These are phyloP conservation scores for Tremella yokohamensis DNA, from an alignment of 768 basidiomycete species.

Conservation along the genomic window DNA sequence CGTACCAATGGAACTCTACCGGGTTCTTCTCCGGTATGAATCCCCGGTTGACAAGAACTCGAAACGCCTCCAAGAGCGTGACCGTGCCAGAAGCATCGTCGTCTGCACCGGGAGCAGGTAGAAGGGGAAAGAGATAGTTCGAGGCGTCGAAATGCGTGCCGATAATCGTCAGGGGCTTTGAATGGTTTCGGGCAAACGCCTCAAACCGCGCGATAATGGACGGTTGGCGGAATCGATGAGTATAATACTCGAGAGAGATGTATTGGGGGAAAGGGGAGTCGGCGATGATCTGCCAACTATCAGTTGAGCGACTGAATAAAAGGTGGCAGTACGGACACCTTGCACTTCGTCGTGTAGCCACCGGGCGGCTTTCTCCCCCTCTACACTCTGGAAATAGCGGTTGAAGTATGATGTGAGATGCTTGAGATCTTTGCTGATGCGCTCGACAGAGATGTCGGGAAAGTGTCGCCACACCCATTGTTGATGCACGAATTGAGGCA, in stretches of 20 bases:
- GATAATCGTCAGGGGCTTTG: conserved; percentile 40
- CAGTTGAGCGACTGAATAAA: neutral
- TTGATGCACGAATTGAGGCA: conserved; percentile 26
- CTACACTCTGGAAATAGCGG: conserved; percentile 27
- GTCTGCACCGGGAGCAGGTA: conserved; percentile 52
- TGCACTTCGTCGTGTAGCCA: conserved; percentile 33
- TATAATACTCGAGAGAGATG: conserved; percentile 31
- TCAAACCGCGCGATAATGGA: conserved; percentile 48
- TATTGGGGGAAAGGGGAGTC: conserved; percentile 20
- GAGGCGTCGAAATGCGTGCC: conserved; percentile 51
- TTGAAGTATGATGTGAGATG: conserved; percentile 27
- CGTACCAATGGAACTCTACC: conserved; percentile 51
- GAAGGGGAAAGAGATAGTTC: conserved; percentile 50
- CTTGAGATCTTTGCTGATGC: conserved; percentile 24
- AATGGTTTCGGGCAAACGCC: conserved; percentile 26
- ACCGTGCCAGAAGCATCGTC: conserved; percentile 50
- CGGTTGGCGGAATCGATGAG: conserved; percentile 46
- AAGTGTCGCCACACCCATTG: conserved; percentile 20
- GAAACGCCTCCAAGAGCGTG: conserved; percentile 48
- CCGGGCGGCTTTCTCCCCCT: conserved; percentile 16
- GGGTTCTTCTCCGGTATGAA: conserved; percentile 42
- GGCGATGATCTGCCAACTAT: conserved; percentile 17
- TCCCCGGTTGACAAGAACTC: conserved; percentile 35
- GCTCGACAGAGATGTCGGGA: conserved; percentile 12
- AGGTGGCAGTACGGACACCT: conserved; percentile 3